Conservation (phyloP, 1,139 yeast genomes). For the Taiozyma onychis region DNA sequence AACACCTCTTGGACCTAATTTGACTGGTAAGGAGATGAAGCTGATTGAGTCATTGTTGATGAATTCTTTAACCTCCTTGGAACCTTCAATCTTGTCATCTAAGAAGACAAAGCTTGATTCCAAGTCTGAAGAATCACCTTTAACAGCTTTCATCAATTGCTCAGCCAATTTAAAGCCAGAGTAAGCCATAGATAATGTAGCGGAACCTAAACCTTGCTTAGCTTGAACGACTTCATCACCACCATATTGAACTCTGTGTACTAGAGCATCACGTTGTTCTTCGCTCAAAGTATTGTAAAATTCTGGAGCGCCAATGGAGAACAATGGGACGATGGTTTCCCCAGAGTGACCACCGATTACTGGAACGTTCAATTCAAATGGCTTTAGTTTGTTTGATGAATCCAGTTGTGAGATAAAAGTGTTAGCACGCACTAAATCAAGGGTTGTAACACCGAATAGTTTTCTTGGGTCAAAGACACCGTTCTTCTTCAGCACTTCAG, state of each 20-base stretch:
- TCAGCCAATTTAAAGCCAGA: conserved; percentile 82
- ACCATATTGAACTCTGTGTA: conserved; percentile 91
- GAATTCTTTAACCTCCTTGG: conserved; percentile 29
- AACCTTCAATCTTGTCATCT: conserved; percentile 38
- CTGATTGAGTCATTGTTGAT: conserved; percentile 38
- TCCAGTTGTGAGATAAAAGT: conserved; percentile 61
- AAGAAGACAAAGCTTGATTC: conserved; percentile 44
- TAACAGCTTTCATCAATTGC: conserved; percentile 51
- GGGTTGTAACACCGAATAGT: conserved; percentile 88
- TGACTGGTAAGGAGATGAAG: conserved; percentile 63
- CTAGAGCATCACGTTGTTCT: conserved; percentile 60
- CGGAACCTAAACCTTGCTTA: conserved; percentile 91
- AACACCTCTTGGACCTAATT: conserved; percentile 54
- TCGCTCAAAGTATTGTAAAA: conserved; percentile 42
- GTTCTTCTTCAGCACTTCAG: conserved; percentile 72
- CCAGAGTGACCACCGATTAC: conserved; percentile 98
- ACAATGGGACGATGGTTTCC: conserved; percentile 85
- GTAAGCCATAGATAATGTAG: conserved; percentile 95
- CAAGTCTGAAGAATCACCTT: conserved; percentile 42
- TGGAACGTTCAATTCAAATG: conserved; percentile 59
- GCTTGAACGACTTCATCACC: conserved; percentile 97
- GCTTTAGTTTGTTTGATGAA: conserved; percentile 35
- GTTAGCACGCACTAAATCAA: conserved; percentile 86
- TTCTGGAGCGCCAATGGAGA: conserved; percentile 55
- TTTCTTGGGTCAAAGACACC: conserved; percentile 75